Conservation (phyloP, 306 rosid species). For the Cotoneaster glaucophyllus region DNA sequence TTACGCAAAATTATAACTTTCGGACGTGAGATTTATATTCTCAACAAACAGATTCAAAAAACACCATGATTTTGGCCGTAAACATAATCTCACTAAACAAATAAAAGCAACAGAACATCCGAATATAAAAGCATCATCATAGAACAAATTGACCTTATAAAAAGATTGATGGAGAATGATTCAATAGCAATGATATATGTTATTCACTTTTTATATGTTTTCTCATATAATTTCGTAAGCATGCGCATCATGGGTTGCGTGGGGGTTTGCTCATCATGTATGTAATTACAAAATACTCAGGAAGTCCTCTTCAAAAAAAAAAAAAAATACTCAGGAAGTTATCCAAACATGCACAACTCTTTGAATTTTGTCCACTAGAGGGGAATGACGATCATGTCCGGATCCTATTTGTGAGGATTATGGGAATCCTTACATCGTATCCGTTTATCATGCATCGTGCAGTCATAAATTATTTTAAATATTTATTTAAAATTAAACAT, state of each 20-base stretch:
- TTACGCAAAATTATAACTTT: too few species aligned
- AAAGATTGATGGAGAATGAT: not conserved
- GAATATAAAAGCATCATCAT: constrained; percentile 1
- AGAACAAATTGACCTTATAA: not conserved
- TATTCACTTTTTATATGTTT: not conserved
- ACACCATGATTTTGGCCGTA: too few species aligned
- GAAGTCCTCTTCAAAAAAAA: too few species aligned
- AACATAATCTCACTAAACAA: not conserved
- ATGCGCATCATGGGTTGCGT: constrained; percentile 35
- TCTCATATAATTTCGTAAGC: constrained; percentile 17
- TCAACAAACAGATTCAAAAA: not conserved
- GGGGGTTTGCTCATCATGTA: constrained; percentile 10
- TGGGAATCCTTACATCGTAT: too few species aligned
- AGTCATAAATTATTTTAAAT: too few species aligned
- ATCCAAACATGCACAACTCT: constrained; percentile 4
- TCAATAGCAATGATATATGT: not conserved
- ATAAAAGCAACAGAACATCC: not conserved
- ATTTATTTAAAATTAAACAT: too few species aligned
- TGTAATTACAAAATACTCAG: not conserved
- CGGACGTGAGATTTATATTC: too few species aligned
- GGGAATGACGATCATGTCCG: too few species aligned
- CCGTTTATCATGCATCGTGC: accelerated
- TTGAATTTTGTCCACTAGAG: not conserved
- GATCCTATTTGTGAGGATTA: too few species aligned
- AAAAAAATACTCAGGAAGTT: constrained; percentile 1